Evolutionary conservation across 2,329 filamentous ascomycete species (phyloP), one percentile per base, ranked within the genome.

Genomic region (Sporothrix mexicana): DNA sequence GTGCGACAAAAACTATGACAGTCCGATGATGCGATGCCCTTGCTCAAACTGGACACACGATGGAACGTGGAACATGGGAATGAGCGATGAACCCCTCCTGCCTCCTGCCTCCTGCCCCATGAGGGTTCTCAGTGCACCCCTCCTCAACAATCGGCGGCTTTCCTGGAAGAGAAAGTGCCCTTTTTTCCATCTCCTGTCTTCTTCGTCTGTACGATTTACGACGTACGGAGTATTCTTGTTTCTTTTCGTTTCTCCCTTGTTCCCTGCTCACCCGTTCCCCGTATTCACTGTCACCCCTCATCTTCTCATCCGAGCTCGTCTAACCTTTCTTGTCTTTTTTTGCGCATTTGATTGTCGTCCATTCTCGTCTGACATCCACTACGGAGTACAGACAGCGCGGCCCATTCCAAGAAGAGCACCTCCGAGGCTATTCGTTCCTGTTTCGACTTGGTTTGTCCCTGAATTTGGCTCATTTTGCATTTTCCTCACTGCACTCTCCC

Each of bases 221-320:
- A n/a, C n/a, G n/a, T n/a, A n/a, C n/a, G n/a, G n/a, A n/a, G n/a
- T n/a, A n/a, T 20, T n/a, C 20, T 36, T 55, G 17, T 51, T 43
- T 69, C 36, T 17, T 12, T 69, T 45, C 12, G 17, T 10, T 57
- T 45, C 67, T 62, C 43, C 43, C 41, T 59, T 59, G 51, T 36
- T 70, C 55, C 41, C 25, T 53, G 47, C 45, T 43, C 25, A 36
- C 9, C 25, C 25, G 25, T 68, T 68, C 66, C 45, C 47, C 66
- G 47, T 41, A 68, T 62, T 51, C 23, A 47, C 41, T 70, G 66
- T 17, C 25, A 68, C 47, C 66, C 64, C 13, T 36, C 23, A 9
- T 47, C 20, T 13, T 3, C 30, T 30, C 30, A 30, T 30, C 30
- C 30, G 30, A 30, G 30, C 43, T 36, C 17, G 23, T 49, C 3